Evolutionary conservation across 345 rosid species (phyloP).

Genomic region (Draba incana): DNA sequence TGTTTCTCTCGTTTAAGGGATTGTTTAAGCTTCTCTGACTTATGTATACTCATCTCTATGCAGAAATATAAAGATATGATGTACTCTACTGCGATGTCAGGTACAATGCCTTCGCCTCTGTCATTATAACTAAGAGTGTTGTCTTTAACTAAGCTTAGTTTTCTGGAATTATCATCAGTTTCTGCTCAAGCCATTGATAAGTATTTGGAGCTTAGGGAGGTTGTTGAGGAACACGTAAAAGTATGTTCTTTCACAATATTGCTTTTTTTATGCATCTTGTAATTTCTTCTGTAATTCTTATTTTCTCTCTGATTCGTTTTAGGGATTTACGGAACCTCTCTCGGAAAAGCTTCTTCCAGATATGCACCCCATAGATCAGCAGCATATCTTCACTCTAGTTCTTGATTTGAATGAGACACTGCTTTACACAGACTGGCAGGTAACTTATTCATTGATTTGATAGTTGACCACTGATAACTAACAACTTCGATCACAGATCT

Average conservation of each 20-base stretch:
- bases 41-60: conserved; percentile 29
- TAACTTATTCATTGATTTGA: conserved; percentile 35
- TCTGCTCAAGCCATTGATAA: conserved; percentile 76
- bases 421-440: conserved; percentile 96
- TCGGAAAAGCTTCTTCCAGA: conserved; percentile 99
- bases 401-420: conserved; percentile 93
- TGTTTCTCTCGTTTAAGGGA: background rate
- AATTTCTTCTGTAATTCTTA: background rate
- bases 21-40: background rate
- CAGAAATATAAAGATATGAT: conserved; percentile 63
- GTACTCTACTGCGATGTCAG: conserved; percentile 73
- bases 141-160: conserved; percentile 9
- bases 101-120: conserved; percentile 38
- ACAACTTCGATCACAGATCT: background rate
- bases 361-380: conserved; percentile 86
- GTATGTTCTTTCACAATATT: conserved; percentile 44
- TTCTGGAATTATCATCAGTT: conserved; percentile 51
- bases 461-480: background rate
- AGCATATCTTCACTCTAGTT: conserved; percentile 88
- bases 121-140: background rate
- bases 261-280: conserved; percentile 5
- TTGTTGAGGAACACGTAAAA: conserved; percentile 75
- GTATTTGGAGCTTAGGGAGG: conserved; percentile 84
- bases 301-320: conserved; percentile 4
- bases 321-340: conserved; percentile 95